Evolutionary conservation across 2,329 filamentous ascomycete genomes (phyloP).

Genomic region (Fusarium floridanum): DNA sequence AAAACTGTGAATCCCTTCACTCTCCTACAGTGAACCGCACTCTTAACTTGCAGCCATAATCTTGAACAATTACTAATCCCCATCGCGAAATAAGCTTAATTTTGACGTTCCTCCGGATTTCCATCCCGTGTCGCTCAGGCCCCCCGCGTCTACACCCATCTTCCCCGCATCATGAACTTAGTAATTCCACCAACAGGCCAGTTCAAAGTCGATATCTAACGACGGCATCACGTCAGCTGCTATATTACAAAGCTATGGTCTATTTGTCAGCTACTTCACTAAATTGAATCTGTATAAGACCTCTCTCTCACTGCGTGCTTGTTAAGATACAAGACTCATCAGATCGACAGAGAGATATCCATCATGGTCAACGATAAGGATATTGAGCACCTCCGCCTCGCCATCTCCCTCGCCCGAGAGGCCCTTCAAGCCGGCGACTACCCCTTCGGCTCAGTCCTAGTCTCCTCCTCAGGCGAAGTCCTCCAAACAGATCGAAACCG

Average conservation of each 20-base stretch:
- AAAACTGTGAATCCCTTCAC: background rate
- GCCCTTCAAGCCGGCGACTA: constrained; percentile 53
- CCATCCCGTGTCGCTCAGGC: background rate
- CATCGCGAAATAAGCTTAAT: background rate
- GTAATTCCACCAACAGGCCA: background rate
- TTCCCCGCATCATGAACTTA: constrained; percentile 34
- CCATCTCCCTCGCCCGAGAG: constrained; percentile 51
- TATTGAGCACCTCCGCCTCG: constrained; percentile 29
- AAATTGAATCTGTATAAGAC: background rate
- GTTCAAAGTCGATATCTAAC: background rate
- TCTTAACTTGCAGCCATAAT: background rate
- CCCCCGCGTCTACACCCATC: background rate
- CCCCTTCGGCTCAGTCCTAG: constrained; percentile 55
- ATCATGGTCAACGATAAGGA: constrained; percentile 32
- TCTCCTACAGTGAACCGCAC: too few species aligned
- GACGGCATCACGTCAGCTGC: background rate
- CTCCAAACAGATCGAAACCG: constrained; percentile 53
- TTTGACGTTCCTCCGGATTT: background rate
- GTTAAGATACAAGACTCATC: background rate
- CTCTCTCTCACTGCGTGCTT: background rate
- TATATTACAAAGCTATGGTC: background rate
- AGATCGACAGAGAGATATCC: background rate
- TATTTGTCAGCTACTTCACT: background rate
- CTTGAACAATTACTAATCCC: background rate
- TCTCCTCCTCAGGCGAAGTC: constrained; percentile 43